A percentile compares a stretch with the other conserved stretches of the same genome.
Conservation (phyloP, 2,329 filamentous ascomycete species). For the Phyllosticta citriasiana region DNA sequence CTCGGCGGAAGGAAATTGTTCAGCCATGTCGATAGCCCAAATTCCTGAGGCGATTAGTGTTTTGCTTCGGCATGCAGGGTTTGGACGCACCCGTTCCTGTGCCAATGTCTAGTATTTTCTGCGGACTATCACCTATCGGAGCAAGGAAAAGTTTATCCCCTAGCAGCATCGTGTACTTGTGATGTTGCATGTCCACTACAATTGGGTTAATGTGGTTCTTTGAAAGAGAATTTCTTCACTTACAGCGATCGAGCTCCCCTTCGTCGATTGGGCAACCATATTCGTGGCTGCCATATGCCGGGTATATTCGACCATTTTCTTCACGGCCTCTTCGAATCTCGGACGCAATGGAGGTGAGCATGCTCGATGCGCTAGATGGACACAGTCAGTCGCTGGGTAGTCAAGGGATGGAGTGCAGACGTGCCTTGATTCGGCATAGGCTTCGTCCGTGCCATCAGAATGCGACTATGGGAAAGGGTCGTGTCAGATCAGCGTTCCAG, state of each 20-base stretch:
- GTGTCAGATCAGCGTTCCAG: background rate
- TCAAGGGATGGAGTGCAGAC: background rate
- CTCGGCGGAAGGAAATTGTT: constrained; percentile 5
- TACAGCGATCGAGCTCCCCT: constrained; percentile 1
- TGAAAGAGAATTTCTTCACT: no score
- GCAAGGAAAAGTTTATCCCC: constrained; percentile 26
- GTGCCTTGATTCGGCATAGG: constrained; percentile 4
- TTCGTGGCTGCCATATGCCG: constrained; percentile 2
- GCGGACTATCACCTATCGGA: constrained; percentile 17
- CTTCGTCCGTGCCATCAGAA: constrained; percentile 1
- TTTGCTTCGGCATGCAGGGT: background rate
- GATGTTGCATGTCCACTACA: constrained; percentile 31
- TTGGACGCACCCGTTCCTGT: constrained; percentile 6
- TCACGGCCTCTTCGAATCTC: constrained; percentile 5
- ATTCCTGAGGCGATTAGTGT: constrained; percentile 4
- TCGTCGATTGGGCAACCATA: constrained; percentile 5
- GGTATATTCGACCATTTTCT: constrained; percentile 8
- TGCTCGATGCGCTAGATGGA: constrained; percentile 1
- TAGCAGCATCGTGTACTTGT: constrained; percentile 29
- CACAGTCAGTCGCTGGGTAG: background rate
- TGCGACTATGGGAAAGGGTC: background rate
- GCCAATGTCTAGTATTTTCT: constrained; percentile 7
- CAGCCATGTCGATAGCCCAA: constrained; percentile 12
- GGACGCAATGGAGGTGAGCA: constrained; percentile 4
- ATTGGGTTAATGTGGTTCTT: no score